Conservation (phyloP, 2,329 filamentous ascomycete genomes). For the Podosphaera xanthii region DNA sequence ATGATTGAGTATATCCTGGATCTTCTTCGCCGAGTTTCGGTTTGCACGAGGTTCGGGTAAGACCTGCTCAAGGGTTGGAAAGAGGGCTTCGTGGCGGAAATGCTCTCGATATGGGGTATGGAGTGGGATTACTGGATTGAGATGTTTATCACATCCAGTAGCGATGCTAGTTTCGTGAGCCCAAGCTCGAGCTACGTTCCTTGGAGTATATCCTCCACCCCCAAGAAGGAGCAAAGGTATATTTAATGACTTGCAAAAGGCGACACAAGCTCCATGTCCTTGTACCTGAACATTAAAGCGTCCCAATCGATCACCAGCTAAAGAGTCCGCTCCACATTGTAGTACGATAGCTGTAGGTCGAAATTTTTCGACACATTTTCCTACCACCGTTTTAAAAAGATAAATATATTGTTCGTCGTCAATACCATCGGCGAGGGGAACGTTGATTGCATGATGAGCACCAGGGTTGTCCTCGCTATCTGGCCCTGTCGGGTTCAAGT, state of each 20-base stretch:
- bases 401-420: conserved; percentile 71
- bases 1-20: conserved; percentile 53
- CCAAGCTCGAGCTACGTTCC: conserved; percentile 93
- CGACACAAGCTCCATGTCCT: conserved; percentile 78
- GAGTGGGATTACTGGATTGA: conserved; percentile 49
- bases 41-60: conserved; percentile 46
- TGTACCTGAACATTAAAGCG: conserved; percentile 94
- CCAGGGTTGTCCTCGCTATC: conserved; percentile 65
- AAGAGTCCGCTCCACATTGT: conserved; percentile 85
- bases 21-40: conserved; percentile 52
- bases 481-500: conserved; percentile 64
- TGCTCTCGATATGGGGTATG: conserved; percentile 72
- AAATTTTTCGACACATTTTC: conserved; percentile 58
- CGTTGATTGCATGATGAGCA: conserved; percentile 74
- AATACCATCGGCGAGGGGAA: conserved; percentile 76
- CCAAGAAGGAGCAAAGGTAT: conserved; percentile 78
- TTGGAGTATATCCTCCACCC: conserved; percentile 85
- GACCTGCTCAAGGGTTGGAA: conserved; percentile 61
- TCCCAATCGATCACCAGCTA: conserved; percentile 80
- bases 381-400: conserved; percentile 66
- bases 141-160: conserved; percentile 47
- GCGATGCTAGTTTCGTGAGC: conserved; percentile 88
- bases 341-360: conserved; percentile 79
- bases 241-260: conserved; percentile 60
- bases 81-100: conserved; percentile 69